Evolutionary conservation across 164 flowering plant species (phyloP).

Genomic region (Piper betle): DNA sequence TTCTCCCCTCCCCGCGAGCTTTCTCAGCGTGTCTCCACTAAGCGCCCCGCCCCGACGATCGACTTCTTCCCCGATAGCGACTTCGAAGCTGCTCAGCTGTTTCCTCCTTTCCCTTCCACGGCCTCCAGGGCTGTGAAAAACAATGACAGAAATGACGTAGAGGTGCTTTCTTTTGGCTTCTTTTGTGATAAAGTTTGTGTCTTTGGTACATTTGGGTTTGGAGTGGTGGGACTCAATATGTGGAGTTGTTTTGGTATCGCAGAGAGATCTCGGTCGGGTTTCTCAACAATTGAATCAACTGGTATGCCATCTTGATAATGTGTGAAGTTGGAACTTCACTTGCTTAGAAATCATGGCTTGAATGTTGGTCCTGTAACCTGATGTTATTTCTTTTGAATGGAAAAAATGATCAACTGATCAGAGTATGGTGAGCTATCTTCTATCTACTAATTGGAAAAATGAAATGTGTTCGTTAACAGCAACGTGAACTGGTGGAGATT

Average conservation of each 20-base stretch:
- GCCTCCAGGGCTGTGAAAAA: conserved; percentile 3
- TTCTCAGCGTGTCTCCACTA: conserved; percentile 8
- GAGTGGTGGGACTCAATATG: not conserved
- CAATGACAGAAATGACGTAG: conserved; percentile 9
- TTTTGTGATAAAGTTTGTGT: not conserved
- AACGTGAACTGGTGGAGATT: conserved; percentile 42
- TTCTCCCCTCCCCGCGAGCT: conserved; percentile 23
- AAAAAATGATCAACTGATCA: not conserved
- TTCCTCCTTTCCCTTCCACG: not conserved
- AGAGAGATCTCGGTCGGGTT: conserved; percentile 16
- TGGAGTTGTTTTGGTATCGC: conserved; percentile 5
- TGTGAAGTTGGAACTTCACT: not conserved
- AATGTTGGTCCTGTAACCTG: not conserved
- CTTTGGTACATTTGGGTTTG: not conserved
- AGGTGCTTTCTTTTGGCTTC: conserved; percentile 8
- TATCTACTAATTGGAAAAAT: not conserved
- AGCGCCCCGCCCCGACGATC: not conserved
- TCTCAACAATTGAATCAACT: conserved; percentile 13
- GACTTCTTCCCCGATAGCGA: not conserved
- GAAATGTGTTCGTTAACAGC: conserved; percentile 22
- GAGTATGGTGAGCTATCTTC: not conserved
- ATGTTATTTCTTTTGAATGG: not conserved
- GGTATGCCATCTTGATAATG: conserved; percentile 9
- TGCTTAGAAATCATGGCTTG: not conserved
- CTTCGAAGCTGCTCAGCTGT: not conserved